Conservation (phyloP, 257 asterid genomes). For the Solanum tarapatanum region DNA sequence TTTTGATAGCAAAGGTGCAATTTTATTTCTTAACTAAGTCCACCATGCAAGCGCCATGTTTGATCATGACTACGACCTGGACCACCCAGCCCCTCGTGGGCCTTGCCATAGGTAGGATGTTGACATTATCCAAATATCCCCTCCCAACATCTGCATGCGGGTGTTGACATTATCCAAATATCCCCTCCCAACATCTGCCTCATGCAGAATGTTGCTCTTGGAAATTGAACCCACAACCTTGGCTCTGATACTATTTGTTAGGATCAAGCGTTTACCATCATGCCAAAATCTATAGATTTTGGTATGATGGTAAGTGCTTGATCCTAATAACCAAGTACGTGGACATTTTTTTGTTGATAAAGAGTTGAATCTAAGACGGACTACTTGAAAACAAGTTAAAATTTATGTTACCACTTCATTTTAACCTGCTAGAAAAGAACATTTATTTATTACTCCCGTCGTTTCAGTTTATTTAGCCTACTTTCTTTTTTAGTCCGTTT, state of each 20-base stretch:
- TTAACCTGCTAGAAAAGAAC: background rate
- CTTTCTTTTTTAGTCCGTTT: background rate
- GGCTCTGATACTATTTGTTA: no score
- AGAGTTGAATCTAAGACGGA: background rate
- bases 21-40: no score
- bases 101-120: no score
- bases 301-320: background rate
- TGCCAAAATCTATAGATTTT: no score
- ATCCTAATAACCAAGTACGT: background rate
- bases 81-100: background rate
- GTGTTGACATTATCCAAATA: no score
- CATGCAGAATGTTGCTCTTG: no score
- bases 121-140: no score
- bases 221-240: no score
- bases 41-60: background rate
- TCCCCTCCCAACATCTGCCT: no score
- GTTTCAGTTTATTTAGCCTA: no score
- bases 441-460: background rate
- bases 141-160: no score
- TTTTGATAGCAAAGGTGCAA: background rate
- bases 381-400: background rate
- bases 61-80: background rate
- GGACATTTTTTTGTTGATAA: background rate
- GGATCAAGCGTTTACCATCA: no score
- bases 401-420: background rate